phyloP scores from a whole-genome alignment of 352 stramenopile species.

The Pythium dissimile region DNA sequence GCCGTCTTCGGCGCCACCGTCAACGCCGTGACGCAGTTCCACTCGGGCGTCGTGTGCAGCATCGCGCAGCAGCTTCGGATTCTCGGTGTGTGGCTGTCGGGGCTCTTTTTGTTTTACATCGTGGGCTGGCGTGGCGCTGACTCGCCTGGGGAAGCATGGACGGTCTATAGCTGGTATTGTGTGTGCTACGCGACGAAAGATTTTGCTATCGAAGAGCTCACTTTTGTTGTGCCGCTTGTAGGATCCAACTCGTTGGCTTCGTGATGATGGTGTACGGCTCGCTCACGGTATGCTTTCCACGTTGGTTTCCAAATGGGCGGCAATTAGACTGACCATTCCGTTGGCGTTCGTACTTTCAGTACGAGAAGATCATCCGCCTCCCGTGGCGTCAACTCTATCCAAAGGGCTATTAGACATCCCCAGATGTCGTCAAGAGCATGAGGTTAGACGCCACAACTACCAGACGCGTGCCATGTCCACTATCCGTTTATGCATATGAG shows the following conservation, averaged over 20 bases:
- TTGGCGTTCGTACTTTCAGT: conserved; percentile 31
- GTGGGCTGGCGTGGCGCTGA: conserved; percentile 47
- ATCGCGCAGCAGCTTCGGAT: conserved; percentile 74
- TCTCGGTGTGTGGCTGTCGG: conserved; percentile 67
- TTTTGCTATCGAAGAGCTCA: too few species aligned
- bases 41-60: conserved; percentile 72
- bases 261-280: conserved; percentile 74
- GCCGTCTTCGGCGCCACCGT: conserved; percentile 67
- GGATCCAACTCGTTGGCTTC: conserved; percentile 69
- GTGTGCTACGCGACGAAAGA: background rate
- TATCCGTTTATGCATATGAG: too few species aligned
- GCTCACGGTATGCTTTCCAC: conserved; percentile 65
- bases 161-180: conserved; percentile 60
- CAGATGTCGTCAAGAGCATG: too few species aligned
- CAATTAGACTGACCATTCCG: too few species aligned
- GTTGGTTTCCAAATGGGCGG: too few species aligned
- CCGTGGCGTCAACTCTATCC: conserved; percentile 43
- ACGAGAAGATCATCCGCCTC: conserved; percentile 70
- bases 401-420: too few species aligned
- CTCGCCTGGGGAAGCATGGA: conserved; percentile 67
- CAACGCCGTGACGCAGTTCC: conserved; percentile 83
- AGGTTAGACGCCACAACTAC: too few species aligned
- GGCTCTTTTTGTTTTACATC: conserved; percentile 74
- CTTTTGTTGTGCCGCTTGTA: conserved; percentile 14
- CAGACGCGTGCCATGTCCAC: too few species aligned